Base-by-base conservation (phyloP, 139 green algal genomes). In the Chlamydomonas asymmetrica region DNA sequence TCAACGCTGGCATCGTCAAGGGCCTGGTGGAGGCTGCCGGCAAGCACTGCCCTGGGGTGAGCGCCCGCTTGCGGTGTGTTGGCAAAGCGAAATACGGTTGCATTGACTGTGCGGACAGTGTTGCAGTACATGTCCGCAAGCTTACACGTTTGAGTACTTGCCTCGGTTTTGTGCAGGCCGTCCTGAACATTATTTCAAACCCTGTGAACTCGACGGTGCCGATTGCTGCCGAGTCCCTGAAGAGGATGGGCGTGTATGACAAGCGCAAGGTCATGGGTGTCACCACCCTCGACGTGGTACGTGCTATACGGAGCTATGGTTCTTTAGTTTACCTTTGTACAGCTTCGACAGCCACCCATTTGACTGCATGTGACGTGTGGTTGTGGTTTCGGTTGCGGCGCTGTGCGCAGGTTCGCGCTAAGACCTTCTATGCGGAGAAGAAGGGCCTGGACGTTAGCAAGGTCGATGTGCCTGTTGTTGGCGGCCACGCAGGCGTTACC, bases 151-250 rank as follows among this genome's bases (percentile, higher is more conserved):
- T 62, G 49, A 59, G 23, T 59, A 59, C 20, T 59, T 59, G 20
- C 23, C 49, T 23, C 20, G 31, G 8, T 9, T 25, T 39, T 68
- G 70, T 43, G 29, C 73, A 82, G 76, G 92, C 92, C 32, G 83
- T 93, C 75, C 72, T 98, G 25, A 92, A 92, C 80, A 95, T 98
- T 84, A 99, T 99, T 83, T 97, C 91, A 74, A 99, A 99, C 89
- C 97, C 97, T 3, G 97, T 99, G 45, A 99, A 99, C 91, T 97
- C 92, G 39, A 99, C 97, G 5, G 97, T 99, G 5, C 95, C 97
- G 48, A 99, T 99, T 69, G 97, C 96, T 5, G 94, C 92, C 5
- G 95, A 99, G 84, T 82, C 94, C 16, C 75, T 95, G 22, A 94
- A 91, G 67, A 83, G 71, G 66, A 85, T 90, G 35, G 97, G 96